Evolutionary conservation across 805 yeast genomes (phyloP).

Genomic region (Hagleromyces aurorensis): DNA sequence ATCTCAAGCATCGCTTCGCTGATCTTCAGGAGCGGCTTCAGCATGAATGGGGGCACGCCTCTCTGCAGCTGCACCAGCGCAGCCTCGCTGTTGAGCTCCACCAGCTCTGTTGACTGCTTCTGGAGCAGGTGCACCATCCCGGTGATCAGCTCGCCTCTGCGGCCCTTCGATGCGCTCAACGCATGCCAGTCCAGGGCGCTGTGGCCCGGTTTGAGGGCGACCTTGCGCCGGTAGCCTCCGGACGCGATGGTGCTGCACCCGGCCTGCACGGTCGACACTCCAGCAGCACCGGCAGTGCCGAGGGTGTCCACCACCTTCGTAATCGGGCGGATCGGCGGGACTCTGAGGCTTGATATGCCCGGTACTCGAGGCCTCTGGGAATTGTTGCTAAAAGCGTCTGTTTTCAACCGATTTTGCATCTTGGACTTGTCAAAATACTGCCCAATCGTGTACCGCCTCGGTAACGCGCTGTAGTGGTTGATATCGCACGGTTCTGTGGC

Average conservation of each 20-base stretch:
- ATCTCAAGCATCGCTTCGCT: conserved; percentile 48
- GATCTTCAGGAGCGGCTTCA: conserved; percentile 42
- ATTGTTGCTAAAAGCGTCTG: too few species aligned
- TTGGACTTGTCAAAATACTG: too few species aligned
- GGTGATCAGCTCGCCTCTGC: conserved; percentile 14
- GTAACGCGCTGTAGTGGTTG: too few species aligned
- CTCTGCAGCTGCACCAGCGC: conserved; percentile 11
- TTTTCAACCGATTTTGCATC: too few species aligned
- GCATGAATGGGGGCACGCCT: conserved; percentile 15
- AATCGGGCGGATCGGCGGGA: too few species aligned
- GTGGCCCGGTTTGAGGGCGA: conserved; percentile 31
- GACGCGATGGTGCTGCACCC: conserved; percentile 16
- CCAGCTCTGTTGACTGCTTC: conserved; percentile 10
- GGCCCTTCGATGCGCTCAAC: conserved; percentile 12
- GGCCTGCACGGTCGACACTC: conserved; percentile 6
- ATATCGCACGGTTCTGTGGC: too few species aligned
- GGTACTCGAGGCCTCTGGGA: too few species aligned
- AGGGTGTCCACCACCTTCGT: too few species aligned
- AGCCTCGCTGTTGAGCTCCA: conserved; percentile 13
- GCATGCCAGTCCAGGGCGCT: conserved; percentile 29
- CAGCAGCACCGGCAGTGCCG: not conserved
- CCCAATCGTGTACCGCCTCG: too few species aligned
- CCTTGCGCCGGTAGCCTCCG: conserved; percentile 26
- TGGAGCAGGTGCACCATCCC: conserved; percentile 12
- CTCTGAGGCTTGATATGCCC: too few species aligned